phyloP scores from a whole-genome alignment of 116 monocot genomes.

The Posidonia oceanica region DNA sequence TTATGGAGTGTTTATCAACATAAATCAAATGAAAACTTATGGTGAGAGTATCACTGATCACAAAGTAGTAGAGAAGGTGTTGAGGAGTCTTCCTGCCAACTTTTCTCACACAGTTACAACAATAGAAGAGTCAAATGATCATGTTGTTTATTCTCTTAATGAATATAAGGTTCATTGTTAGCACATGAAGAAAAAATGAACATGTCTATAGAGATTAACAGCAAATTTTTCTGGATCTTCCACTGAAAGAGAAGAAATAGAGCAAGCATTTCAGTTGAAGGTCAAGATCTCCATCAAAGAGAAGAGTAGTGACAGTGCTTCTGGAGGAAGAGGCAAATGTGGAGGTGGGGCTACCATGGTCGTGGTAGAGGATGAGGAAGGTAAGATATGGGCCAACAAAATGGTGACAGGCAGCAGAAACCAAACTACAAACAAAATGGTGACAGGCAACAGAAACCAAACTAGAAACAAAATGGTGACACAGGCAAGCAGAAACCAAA shows the following conservation, averaged over 20 bases:
- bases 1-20: background rate
- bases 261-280: conserved; percentile 6
- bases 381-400: no score
- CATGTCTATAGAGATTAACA: background rate
- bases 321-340: background rate
- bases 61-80: conserved; percentile 10
- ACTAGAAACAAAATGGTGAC: background rate
- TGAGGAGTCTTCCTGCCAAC: conserved; percentile 12
- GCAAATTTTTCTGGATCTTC: no score
- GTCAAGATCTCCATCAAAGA: background rate
- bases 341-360: background rate
- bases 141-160: conserved; percentile 6
- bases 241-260: background rate
- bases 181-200: conserved; percentile 14
- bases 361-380: background rate
- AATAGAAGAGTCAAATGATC: conserved; percentile 3
- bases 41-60: background rate
- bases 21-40: no score
- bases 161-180: conserved; percentile 8
- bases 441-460: no score
- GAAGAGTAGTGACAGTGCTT: background rate
- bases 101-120: background rate
- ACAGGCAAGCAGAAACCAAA: no score
- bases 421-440: background rate
- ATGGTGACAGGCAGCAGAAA: no score